phyloP scores from a whole-genome alignment of 306 rosid species.

The Alnus glutinosa region DNA sequence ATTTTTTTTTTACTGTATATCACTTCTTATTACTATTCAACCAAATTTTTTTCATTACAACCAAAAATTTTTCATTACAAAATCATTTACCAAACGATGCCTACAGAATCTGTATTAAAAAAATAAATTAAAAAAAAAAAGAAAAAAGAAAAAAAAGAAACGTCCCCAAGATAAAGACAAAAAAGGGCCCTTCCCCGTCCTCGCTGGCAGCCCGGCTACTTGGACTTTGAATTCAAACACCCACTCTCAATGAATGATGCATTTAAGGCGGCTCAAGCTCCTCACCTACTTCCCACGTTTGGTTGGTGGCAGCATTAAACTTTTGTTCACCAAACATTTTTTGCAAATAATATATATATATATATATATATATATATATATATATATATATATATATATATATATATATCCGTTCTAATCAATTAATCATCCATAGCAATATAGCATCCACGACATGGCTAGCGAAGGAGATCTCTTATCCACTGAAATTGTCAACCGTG shows the following conservation, averaged over 20 bases:
- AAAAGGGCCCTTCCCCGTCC: neutral
- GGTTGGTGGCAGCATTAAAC: slow-evolving; percentile 70
- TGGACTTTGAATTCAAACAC: slow-evolving; percentile 21
- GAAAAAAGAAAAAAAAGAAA: neutral
- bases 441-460: slow-evolving; percentile 41
- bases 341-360: neutral
- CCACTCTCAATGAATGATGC: slow-evolving; percentile 64
- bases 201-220: neutral
- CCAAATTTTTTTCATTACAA: too few relatives aligned
- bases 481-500: slow-evolving; percentile 89
- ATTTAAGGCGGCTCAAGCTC: slow-evolving; percentile 51
- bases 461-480: slow-evolving; percentile 72
- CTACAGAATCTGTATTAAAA: too few relatives aligned
- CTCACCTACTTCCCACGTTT: slow-evolving; percentile 61
- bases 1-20: too few relatives aligned
- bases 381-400: neutral
- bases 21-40: too few relatives aligned
- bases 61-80: too few relatives aligned
- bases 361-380: neutral
- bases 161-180: neutral
- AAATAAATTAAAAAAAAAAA: too few relatives aligned
- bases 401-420: neutral
- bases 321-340: slow-evolving; percentile 48
- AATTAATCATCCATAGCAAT: too few relatives aligned
- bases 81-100: too few relatives aligned